phyloP scores from a whole-genome alignment of 805 yeast species.

The Zygosaccharomyces lentus region DNA sequence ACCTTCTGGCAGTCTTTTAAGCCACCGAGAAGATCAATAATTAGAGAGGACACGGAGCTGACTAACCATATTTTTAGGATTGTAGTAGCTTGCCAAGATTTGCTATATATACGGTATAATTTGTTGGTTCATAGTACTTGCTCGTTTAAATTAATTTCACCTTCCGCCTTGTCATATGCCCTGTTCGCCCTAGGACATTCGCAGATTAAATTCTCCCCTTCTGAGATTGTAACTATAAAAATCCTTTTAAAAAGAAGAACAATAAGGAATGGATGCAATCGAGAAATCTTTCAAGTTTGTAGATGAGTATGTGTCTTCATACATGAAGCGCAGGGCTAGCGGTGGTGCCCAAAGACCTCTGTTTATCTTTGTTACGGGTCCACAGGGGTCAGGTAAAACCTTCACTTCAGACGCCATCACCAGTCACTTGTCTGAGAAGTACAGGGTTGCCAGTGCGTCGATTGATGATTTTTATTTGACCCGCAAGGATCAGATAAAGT shows the following conservation, averaged over 20 bases:
- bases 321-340: conserved; percentile 17
- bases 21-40: too few species aligned
- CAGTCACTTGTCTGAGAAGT: conserved; percentile 31
- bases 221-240: not conserved
- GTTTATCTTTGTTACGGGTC: conserved; percentile 58
- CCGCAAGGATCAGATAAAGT: conserved; percentile 49
- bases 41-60: too few species aligned
- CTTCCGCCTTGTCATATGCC: too few species aligned
- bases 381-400: conserved; percentile 79
- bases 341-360: conserved; percentile 36
- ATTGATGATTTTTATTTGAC: conserved; percentile 85
- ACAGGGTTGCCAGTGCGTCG: conserved; percentile 50
- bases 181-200: too few species aligned
- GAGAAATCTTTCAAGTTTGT: conserved; percentile 17
- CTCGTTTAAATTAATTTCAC: too few species aligned
- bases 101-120: too few species aligned
- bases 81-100: too few species aligned
- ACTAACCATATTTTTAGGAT: too few species aligned
- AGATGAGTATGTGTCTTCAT: conserved; percentile 20
- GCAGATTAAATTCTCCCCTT: too few species aligned
- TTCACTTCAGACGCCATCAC: conserved; percentile 46
- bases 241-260: not conserved
- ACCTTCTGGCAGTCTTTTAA: too few species aligned
- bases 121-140: too few species aligned
- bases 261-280: not conserved